Evolutionary conservation across 768 basidiomycete species (phyloP).

Genomic region (Lactarius deliciosus): DNA sequence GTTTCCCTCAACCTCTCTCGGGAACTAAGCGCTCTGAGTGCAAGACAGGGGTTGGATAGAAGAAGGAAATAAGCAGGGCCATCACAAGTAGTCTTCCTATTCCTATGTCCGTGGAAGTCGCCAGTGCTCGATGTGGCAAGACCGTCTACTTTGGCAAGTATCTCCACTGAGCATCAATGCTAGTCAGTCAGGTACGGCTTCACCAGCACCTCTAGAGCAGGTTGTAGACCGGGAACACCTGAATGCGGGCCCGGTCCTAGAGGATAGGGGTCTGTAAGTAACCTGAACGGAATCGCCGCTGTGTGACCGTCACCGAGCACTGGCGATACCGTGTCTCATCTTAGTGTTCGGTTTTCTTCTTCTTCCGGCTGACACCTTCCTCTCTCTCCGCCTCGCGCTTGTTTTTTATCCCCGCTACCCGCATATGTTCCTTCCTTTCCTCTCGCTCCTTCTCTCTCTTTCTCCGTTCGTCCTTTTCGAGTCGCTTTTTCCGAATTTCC

Average conservation of each 20-base stretch:
- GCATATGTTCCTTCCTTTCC: slow-evolving; percentile 76
- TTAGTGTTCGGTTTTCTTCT: slow-evolving; percentile 43
- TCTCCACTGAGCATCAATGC: neutral
- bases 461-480: slow-evolving; percentile 63
- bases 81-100: neutral
- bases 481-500: slow-evolving; percentile 65
- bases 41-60: neutral
- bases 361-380: slow-evolving; percentile 57
- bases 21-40: too few relatives aligned
- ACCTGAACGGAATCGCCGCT: neutral
- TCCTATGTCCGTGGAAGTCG: neutral
- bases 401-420: slow-evolving; percentile 63
- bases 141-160: neutral
- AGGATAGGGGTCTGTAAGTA: neutral
- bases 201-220: neutral
- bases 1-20: neutral
- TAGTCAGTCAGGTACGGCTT: neutral
- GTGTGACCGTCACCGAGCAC: neutral
- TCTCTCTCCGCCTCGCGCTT: slow-evolving; percentile 63
- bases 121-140: neutral
- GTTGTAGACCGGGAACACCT: neutral
- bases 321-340: neutral
- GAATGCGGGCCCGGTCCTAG: neutral
- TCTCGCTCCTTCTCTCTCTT: slow-evolving; percentile 71
- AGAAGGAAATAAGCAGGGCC: neutral